Evolutionary conservation across 179 eudicot genomes (phyloP), one percentile per base, ranked within the genome.

Genomic region (Amaranthus tricolor): DNA sequence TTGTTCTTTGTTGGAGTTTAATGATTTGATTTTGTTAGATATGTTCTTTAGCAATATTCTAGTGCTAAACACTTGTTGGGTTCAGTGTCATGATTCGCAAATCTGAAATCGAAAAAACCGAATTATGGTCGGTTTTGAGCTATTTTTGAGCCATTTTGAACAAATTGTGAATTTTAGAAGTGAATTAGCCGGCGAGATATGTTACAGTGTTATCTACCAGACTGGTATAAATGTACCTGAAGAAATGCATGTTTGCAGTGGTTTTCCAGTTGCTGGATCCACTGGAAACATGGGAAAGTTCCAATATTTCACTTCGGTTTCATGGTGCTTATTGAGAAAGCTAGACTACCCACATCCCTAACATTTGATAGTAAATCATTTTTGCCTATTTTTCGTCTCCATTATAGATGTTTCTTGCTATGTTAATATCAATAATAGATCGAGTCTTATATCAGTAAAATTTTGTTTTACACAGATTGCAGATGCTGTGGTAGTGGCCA

Each of bases 401-500:
- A 20, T 3, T 63, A 0, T 48, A 15, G 20, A 13, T 8, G 13
- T 9, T 24, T 15, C 2, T 40, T 50, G 43, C 12, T 47, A 9
- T 12, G 57, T 75, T 16, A 31, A 19, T 76, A 20, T 51, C 67
- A 17, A 56, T 20, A 10, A 20, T 56, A 16, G 54, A 15, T 60
- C 9, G 40, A 73, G 66, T 66, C 64, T 77, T 44, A 62, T 71
- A 11, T 31, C 48, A 54, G 58, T 54, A 13, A 24, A 17, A 6
- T 14, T 67, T 48, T 58, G 54, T 73, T 17, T 24, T 58, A 44
- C 53, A 67, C 86, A 95, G 99, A 87, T 95, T 81, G 84, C 98
- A 76, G 97, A 95, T 87, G 99, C 98, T 0, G 92, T 90, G 40
- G 90, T 86, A n/a, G 97, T 95, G 76, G 99, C 99, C 21, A 89